Base-by-base conservation (phyloP, 2,329 filamentous ascomycete species). In the Aspergillus sp. region DNA sequence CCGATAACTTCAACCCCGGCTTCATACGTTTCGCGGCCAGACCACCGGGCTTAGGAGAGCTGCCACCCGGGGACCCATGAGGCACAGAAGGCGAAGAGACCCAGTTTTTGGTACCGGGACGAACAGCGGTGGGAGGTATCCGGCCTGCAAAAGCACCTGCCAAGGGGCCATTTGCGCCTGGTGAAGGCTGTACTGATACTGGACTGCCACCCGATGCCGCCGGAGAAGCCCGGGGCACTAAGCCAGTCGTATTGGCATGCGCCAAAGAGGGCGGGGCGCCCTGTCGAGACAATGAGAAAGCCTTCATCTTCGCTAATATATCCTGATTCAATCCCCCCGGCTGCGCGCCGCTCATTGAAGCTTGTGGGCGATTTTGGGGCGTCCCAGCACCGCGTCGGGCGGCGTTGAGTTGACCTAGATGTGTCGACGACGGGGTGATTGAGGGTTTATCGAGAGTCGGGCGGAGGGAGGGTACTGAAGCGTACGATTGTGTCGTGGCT, bases 401-500 rank as follows among this genome's bases (percentile, higher is more conserved):
- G 52, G 86, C 85, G 75, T 88, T 92, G 70, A 96, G 80, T 60
- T 90, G 85, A 42, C 92, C 92, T 3, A 93, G 81, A 42, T 91
- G 88, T 27, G 90, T 95, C n/a, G 92, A 96, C n/a, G 88, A 92
- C 6, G 89, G 80, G 58, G 86, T 91, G 86, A 96, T 92, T 59
- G 68, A 64, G 2, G 63, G n/a, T 27, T 64, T 52, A 58, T 75
- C 68, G 48, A 61, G 64, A 13, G 64, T 64, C 8, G 70, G 64
- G 6, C 69, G 69, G 11, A 74, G 62, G 21, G 73, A 63, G 13
- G 73, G 71, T 15, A 69, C 61, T 8, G 70, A 68, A n/a, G 64
- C 42, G 49, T 66, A 57, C 47, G 57, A 55, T 48, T 59, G 60
- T 71, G 57, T 78, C 80, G 64, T 81, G 78, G 19, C 59, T 21